phyloP scores from a whole-genome alignment of 495 filamentous ascomycete genomes.

The Cairneyella variabilis region DNA sequence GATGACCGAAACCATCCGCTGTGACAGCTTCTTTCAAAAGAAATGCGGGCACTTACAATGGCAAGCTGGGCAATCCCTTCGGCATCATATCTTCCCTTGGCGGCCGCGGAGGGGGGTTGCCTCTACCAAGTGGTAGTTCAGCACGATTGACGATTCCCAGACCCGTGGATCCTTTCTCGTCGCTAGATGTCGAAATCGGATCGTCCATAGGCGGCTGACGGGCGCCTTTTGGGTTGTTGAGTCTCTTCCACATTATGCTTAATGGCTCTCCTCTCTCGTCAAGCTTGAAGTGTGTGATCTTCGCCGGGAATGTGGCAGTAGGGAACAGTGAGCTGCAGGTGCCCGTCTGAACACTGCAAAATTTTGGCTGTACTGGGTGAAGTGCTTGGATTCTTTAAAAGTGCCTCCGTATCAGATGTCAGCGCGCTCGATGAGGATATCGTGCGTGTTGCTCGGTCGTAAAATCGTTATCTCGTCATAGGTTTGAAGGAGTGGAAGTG shows the following conservation, averaged over 20 bases:
- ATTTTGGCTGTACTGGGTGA: too few relatives aligned
- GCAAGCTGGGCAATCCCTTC: constrained; percentile 13
- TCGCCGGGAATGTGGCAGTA: constrained; percentile 12
- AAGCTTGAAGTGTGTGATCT: constrained; percentile 13
- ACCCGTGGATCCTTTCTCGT: constrained; percentile 10
- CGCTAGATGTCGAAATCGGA: constrained; percentile 4
- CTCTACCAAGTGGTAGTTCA: constrained; percentile 2
- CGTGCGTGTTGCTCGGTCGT: too few relatives aligned
- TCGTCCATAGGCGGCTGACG: constrained; percentile 12
- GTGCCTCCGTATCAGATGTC: too few relatives aligned
- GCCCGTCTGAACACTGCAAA: too few relatives aligned
- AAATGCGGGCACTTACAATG: constrained; percentile 20
- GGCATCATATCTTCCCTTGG: constrained; percentile 10
- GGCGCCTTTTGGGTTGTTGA: constrained; percentile 19
- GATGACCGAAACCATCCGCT: neutral
- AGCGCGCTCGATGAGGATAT: too few relatives aligned
- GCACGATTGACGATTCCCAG: constrained; percentile 9
- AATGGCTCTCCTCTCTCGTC: neutral
- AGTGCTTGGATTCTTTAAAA: too few relatives aligned
- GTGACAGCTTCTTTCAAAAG: neutral
- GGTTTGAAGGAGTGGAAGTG: too few relatives aligned
- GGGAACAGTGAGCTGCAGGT: too few relatives aligned
- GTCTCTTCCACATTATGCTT: constrained; percentile 26
- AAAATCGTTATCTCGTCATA: too few relatives aligned
- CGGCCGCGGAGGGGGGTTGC: constrained; percentile 6